Evolutionary conservation across 2,329 filamentous ascomycete genomes (phyloP).

Genomic region (Falciphora oryzae): DNA sequence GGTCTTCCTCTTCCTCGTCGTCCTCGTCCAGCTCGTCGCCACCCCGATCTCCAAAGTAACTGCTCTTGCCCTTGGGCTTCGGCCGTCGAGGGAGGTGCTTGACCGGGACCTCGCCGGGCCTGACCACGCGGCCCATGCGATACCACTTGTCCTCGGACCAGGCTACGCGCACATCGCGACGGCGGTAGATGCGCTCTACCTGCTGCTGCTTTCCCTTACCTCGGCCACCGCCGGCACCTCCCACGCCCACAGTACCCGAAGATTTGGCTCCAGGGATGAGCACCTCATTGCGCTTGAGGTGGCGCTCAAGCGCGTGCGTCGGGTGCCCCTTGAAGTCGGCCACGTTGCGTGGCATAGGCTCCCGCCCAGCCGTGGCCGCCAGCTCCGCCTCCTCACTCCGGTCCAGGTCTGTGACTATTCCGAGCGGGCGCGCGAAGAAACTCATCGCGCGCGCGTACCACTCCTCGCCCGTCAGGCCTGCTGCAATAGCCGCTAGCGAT

Average conservation of each 20-base stretch:
- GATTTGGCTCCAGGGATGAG: slow-evolving; percentile 63
- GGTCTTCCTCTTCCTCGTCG: slow-evolving; percentile 38
- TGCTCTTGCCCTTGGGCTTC: slow-evolving; percentile 20
- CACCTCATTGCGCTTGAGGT: slow-evolving; percentile 78
- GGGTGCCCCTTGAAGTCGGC: slow-evolving; percentile 86
- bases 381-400: slow-evolving; percentile 80
- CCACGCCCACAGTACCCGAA: slow-evolving; percentile 71
- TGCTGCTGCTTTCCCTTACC: slow-evolving; percentile 37
- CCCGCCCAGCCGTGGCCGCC: slow-evolving; percentile 61
- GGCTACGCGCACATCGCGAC: slow-evolving; percentile 72
- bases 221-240: slow-evolving; percentile 23
- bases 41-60: not conserved
- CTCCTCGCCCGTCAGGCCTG: slow-evolving; percentile 13
- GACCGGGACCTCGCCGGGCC: slow-evolving; percentile 69
- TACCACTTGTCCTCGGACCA: slow-evolving; percentile 88
- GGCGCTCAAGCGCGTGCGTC: slow-evolving; percentile 75
- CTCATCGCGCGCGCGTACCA: slow-evolving; percentile 52
- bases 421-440: slow-evolving; percentile 35
- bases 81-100: slow-evolving; percentile 61
- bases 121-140: slow-evolving; percentile 74
- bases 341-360: slow-evolving; percentile 81
- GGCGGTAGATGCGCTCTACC: slow-evolving; percentile 75
- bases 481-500: slow-evolving; percentile 12
- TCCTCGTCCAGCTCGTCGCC: slow-evolving; percentile 29
- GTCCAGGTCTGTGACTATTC: slow-evolving; percentile 56